Conservation (phyloP, 768 basidiomycete species). For the Macrolepiota albuminosa region DNA sequence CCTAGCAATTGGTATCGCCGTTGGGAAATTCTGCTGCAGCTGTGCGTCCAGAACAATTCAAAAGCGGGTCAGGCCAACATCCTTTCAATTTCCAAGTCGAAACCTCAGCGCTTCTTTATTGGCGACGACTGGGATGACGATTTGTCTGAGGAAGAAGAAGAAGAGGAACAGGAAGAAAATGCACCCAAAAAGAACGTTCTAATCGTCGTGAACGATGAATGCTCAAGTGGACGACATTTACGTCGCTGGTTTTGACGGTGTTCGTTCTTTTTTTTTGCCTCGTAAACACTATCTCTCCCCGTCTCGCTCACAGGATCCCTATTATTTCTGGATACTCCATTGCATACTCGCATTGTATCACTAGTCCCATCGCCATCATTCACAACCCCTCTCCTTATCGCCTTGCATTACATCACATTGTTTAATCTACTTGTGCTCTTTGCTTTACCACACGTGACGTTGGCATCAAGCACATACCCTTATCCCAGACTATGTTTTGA, state of each 20-base stretch:
- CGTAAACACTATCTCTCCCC: neutral
- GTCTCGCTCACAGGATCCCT: neutral
- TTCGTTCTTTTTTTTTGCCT: neutral
- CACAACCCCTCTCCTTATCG: neutral
- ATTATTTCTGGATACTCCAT: neutral
- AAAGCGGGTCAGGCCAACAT: neutral
- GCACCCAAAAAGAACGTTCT: slow-evolving; percentile 9
- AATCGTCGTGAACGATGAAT: slow-evolving; percentile 14
- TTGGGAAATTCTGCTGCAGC: slow-evolving; percentile 47
- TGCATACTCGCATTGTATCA: slow-evolving; percentile 1
- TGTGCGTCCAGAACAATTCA: slow-evolving; percentile 25
- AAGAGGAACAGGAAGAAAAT: slow-evolving; percentile 16
- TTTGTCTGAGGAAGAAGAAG: slow-evolving; percentile 4
- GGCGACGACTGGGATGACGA: slow-evolving; percentile 14
- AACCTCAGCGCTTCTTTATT: slow-evolving; percentile 18
- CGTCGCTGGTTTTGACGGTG: slow-evolving; percentile 5
- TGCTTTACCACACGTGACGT: neutral
- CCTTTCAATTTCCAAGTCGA: neutral
- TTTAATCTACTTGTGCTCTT: neutral
- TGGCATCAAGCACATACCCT: neutral
- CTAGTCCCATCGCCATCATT: neutral
- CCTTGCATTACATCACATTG: neutral
- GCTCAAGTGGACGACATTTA: slow-evolving; percentile 1
- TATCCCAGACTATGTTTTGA: neutral
- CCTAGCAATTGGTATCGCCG: slow-evolving; percentile 47